A percentile compares a stretch with the other conserved stretches of the same genome.
Conservation (phyloP, 768 basidiomycete species). For the Cystobasidium tubakii region DNA sequence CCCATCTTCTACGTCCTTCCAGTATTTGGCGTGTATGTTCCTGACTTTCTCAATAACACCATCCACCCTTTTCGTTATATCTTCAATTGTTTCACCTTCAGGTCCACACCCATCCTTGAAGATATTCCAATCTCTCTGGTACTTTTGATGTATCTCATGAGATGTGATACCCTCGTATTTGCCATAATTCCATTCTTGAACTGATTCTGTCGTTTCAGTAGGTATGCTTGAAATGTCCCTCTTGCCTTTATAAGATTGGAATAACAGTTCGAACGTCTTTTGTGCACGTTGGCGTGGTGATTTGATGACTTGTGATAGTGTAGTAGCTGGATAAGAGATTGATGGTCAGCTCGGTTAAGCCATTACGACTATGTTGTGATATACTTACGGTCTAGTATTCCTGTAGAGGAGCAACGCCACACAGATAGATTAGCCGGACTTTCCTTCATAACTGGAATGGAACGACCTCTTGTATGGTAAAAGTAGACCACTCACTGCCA, state of each 20-base stretch:
- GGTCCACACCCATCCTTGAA: constrained; percentile 35
- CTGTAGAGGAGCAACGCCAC: background rate
- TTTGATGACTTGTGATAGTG: constrained; percentile 31
- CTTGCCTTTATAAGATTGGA: constrained; percentile 9
- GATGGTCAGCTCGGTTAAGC: too few species aligned
- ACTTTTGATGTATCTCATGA: constrained; percentile 21
- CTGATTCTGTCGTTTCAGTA: constrained; percentile 27
- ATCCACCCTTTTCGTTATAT: constrained; percentile 32
- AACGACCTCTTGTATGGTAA: background rate
- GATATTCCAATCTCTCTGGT: constrained; percentile 27
- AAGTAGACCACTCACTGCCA: constrained; percentile 1
- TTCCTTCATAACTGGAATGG: background rate
- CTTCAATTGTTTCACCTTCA: constrained; percentile 29
- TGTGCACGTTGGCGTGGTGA: constrained; percentile 30
- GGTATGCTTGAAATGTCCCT: background rate
- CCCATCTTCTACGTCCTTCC: constrained; percentile 16
- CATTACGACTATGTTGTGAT: too few species aligned
- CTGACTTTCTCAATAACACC: constrained; percentile 21
- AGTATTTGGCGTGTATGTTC: constrained; percentile 17
- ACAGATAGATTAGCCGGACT: background rate
- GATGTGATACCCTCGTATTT: constrained; percentile 34
- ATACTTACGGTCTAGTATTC: constrained; percentile 24
- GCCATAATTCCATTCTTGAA: constrained; percentile 36
- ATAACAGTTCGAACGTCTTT: constrained; percentile 26
- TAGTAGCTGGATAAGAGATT: constrained; percentile 18